Percentiles rank a stretch among this genome's conserved stretches.
Conservation (phyloP, 2,329 filamentous ascomycete genomes). For the Colletotrichum sansevieriae region DNA sequence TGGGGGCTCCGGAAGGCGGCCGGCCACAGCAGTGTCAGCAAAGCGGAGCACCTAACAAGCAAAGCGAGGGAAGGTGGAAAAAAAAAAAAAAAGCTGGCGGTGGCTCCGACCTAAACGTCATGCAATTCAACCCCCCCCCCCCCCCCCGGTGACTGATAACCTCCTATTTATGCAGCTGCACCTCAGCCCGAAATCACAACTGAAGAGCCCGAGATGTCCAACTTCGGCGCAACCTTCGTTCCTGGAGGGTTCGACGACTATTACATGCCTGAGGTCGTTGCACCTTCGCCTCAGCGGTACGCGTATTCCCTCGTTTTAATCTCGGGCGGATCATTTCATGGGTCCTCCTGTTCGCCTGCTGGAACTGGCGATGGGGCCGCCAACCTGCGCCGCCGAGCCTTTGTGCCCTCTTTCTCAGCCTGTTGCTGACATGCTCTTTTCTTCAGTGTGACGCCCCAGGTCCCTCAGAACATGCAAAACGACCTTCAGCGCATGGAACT, state of each 20-base stretch:
- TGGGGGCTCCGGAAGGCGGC: slow-evolving; percentile 25
- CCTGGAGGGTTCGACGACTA: slow-evolving; percentile 71
- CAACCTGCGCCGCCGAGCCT: slow-evolving; percentile 18
- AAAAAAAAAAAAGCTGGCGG: slow-evolving; percentile 28
- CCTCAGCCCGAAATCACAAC: slow-evolving; percentile 50
- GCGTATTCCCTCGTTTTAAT: slow-evolving; percentile 46
- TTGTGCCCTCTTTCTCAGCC: slow-evolving; percentile 30
- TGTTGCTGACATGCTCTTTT: slow-evolving; percentile 53
- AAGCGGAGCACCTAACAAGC: slow-evolving; percentile 19
- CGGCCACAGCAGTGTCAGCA: slow-evolving; percentile 30
- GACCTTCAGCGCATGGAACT: slow-evolving; percentile 92
- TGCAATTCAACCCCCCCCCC: slow-evolving; percentile 44
- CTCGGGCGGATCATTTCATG: slow-evolving; percentile 34
- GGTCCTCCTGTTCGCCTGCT: slow-evolving; percentile 33
- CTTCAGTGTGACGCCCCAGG: slow-evolving; percentile 89
- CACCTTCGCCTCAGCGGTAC: slow-evolving; percentile 70
- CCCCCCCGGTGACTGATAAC: slow-evolving; percentile 40
- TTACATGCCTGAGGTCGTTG: slow-evolving; percentile 71
- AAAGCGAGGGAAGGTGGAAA: neutral
- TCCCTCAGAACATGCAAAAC: slow-evolving; percentile 96
- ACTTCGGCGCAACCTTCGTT: slow-evolving; percentile 69
- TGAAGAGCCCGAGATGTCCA: slow-evolving; percentile 55
- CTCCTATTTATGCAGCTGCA: slow-evolving; percentile 49
- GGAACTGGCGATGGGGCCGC: slow-evolving; percentile 37
- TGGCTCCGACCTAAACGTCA: slow-evolving; percentile 41